These are phyloP conservation scores for Neocallimastix lanati DNA, from an alignment of 192 early-diverging fungal genomes.

Conservation along the genomic window DNA sequence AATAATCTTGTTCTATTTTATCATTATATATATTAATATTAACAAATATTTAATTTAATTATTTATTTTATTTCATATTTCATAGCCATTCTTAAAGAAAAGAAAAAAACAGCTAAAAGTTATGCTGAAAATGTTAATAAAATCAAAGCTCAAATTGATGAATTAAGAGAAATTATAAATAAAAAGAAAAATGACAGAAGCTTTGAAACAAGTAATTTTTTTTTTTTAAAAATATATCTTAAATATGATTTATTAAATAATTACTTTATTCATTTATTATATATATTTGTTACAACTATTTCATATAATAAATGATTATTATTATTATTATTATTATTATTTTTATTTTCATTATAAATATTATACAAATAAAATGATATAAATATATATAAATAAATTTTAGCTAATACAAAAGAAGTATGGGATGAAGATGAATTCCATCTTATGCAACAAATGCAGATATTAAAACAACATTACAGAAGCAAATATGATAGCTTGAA, in stretches of 20 bases:
- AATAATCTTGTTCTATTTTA: no score
- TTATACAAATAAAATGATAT: not conserved
- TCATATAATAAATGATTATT: no score
- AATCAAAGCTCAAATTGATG: conserved; percentile 24
- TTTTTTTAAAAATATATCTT: no score
- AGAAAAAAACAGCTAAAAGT: conserved; percentile 20
- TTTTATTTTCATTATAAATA: no score
- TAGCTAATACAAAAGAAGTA: conserved; percentile 3
- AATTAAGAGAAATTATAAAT: conserved; percentile 13
- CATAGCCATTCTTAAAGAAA: conserved; percentile 25
- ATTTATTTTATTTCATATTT: conserved; percentile 5
- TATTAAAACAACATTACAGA: conserved; percentile 22
- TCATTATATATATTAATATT: no score
- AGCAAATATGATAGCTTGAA: conserved; percentile 15
- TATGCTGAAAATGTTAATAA: conserved; percentile 20
- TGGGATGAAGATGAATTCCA: conserved; percentile 35
- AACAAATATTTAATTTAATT: no score
- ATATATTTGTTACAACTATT: no score
- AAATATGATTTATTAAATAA: no score
- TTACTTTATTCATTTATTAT: no score
- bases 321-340: no score
- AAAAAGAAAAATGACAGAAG: conserved; percentile 5
- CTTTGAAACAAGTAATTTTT: not conserved
- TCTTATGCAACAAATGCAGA: conserved; percentile 15
- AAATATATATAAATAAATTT: not conserved